phyloP scores from a whole-genome alignment of 2,329 filamentous ascomycete species.

The Curvularia lunata region DNA sequence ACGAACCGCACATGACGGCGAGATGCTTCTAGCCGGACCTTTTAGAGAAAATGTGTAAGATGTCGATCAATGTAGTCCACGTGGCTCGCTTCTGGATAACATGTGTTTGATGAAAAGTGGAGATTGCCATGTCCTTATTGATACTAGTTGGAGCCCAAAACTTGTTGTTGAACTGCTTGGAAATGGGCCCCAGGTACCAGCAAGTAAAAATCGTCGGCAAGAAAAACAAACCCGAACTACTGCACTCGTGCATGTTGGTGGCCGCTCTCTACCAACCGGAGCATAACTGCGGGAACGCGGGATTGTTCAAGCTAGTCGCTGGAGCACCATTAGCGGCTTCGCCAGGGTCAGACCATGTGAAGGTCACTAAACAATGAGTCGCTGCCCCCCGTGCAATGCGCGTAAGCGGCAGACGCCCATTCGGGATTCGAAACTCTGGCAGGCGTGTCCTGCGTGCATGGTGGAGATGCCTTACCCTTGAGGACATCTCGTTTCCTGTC shows the following conservation, averaged over 20 bases:
- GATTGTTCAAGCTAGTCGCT: not conserved
- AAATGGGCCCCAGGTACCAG: not conserved
- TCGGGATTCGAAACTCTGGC: constrained; percentile 1
- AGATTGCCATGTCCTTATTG: not conserved
- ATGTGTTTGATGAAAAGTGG: constrained; percentile 10
- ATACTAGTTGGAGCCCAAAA: no score
- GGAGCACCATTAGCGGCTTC: not conserved
- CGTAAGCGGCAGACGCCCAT: not conserved
- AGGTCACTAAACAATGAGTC: not conserved
- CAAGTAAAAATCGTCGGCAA: not conserved
- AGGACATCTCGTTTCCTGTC: not conserved
- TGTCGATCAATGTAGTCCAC: constrained; percentile 7
- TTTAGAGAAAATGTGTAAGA: not conserved
- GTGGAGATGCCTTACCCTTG: not conserved
- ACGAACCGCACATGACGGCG: constrained; percentile 1
- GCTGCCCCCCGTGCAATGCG: not conserved
- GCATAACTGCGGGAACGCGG: not conserved
- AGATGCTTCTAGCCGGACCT: not conserved
- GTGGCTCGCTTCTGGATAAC: not conserved
- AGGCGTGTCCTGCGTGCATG: not conserved
- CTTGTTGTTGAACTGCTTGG: not conserved
- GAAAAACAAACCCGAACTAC: not conserved
- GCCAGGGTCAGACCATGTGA: not conserved
- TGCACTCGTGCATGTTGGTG: not conserved
- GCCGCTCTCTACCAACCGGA: constrained; percentile 2